Conservation (phyloP, 2,329 filamentous ascomycete species). For the Aspergillus thermomutatus region DNA sequence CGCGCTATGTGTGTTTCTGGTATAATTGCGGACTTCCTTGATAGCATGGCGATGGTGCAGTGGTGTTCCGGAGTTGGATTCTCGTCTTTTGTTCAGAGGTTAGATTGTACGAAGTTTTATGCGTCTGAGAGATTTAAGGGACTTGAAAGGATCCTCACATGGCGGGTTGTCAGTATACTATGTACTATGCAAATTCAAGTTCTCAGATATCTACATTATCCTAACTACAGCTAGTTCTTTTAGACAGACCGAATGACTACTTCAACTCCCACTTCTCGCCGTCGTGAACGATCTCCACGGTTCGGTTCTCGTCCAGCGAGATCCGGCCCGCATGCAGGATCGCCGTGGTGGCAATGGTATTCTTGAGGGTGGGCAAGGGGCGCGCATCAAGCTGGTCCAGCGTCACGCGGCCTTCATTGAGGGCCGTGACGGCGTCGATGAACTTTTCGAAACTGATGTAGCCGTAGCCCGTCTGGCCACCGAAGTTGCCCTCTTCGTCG, state of each 20-base stretch:
- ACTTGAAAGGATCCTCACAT: background rate
- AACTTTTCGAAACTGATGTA: conserved; percentile 97
- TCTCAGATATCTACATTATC: background rate
- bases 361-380: conserved; percentile 77
- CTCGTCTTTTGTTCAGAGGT: background rate
- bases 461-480: conserved; percentile 85
- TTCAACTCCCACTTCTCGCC: conserved; percentile 61
- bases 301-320: conserved; percentile 77
- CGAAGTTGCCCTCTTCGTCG: conserved; percentile 92
- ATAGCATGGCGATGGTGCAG: conserved; percentile 9
- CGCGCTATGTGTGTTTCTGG: background rate
- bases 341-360: conserved; percentile 87
- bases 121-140: background rate
- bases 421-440: conserved; percentile 74
- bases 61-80: conserved; percentile 4
- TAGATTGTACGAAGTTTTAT: background rate
- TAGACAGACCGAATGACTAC: conserved; percentile 28
- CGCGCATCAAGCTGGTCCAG: conserved; percentile 75
- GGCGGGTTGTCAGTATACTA: background rate
- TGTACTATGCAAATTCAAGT: background rate
- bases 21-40: conserved; percentile 4
- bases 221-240: background rate
- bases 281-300: conserved; percentile 64
- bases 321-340: conserved; percentile 83
- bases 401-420: conserved; percentile 71